phyloP scores from a whole-genome alignment of 371 early-diverging fungal genomes.

The Actinomortierella wolfii region DNA sequence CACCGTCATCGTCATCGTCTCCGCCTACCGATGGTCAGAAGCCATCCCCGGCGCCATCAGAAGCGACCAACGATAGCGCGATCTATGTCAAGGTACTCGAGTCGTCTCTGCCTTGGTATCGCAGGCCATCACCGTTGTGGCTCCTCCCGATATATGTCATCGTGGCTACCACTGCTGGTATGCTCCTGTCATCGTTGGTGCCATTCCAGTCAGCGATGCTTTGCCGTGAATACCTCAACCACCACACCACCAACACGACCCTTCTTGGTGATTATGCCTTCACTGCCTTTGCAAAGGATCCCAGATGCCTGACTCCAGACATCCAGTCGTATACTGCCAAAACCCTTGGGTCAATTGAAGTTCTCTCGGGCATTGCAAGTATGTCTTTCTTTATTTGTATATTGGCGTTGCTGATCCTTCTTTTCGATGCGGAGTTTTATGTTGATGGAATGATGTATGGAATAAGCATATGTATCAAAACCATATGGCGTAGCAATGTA shows the following conservation, averaged over 20 bases:
- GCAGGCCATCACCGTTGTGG: constrained; percentile 26
- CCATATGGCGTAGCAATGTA: too few species aligned
- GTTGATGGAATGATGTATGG: too few species aligned
- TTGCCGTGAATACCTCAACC: constrained; percentile 34
- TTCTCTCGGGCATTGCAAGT: constrained; percentile 29
- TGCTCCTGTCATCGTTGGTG: constrained; percentile 26
- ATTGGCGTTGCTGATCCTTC: too few species aligned
- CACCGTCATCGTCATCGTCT: too few species aligned
- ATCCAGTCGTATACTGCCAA: constrained; percentile 35
- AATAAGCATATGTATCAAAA: too few species aligned
- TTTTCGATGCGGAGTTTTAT: too few species aligned
- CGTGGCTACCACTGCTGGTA: constrained; percentile 15
- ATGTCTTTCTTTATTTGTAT: constrained; percentile 3
- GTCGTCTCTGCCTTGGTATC: constrained; percentile 28
- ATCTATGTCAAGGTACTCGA: constrained; percentile 21
- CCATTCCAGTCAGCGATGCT: constrained; percentile 28
- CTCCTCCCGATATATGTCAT: constrained; percentile 29
- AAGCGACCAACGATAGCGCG: constrained; percentile 10
- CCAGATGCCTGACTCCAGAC: constrained; percentile 20
- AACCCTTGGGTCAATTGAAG: constrained; percentile 23
- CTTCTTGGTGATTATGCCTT: not conserved
- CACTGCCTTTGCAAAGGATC: not conserved
- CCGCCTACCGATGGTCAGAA: too few species aligned
- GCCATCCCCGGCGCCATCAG: not conserved
- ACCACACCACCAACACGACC: constrained; percentile 17